These are phyloP conservation scores for Staphylotrichum tortipilum DNA, from an alignment of 495 filamentous ascomycete genomes.

Conservation along the genomic window DNA sequence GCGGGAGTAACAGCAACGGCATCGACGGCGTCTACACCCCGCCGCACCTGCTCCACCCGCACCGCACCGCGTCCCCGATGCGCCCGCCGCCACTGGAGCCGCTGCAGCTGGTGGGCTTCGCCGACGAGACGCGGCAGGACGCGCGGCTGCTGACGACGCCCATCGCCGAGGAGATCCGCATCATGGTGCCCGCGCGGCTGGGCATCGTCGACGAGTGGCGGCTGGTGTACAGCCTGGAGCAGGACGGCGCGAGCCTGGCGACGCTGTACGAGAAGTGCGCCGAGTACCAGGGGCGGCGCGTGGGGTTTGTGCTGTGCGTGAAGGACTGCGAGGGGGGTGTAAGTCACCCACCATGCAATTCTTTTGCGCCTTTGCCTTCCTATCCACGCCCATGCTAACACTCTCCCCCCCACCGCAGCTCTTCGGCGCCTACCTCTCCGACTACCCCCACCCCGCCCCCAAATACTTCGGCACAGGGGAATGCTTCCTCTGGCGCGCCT, in stretches of 20 bases:
- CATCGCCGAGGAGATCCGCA: conserved; percentile 87
- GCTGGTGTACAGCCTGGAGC: conserved; percentile 82
- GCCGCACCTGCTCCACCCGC: conserved; percentile 13
- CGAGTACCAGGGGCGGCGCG: conserved; percentile 53
- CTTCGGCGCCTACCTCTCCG: conserved; percentile 92
- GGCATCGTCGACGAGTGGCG: conserved; percentile 83
- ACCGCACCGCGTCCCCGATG: conserved; percentile 30
- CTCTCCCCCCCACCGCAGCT: conserved; percentile 38
- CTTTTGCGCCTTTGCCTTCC: not conserved
- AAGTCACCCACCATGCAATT: conserved; percentile 27
- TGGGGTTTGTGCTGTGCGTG: conserved; percentile 81
- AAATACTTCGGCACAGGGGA: conserved; percentile 95
- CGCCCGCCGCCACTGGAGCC: conserved; percentile 39
- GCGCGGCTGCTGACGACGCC: conserved; percentile 53
- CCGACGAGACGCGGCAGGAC: conserved; percentile 26
- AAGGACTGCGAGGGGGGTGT: conserved; percentile 65
- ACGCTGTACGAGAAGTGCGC: conserved; percentile 77
- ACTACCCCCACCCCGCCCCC: conserved; percentile 65
- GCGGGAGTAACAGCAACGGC: conserved; percentile 22
- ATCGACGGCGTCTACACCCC: conserved; percentile 35
- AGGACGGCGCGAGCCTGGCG: conserved; percentile 76
- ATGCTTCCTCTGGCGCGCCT: conserved; percentile 94
- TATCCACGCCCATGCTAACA: not conserved
- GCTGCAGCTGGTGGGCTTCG: conserved; percentile 33
- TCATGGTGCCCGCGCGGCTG: conserved; percentile 75